Evolutionary conservation across 179 eudicot genomes (phyloP), one percentile per base, ranked within the genome.

Genomic region (Patellifolia procumbens): DNA sequence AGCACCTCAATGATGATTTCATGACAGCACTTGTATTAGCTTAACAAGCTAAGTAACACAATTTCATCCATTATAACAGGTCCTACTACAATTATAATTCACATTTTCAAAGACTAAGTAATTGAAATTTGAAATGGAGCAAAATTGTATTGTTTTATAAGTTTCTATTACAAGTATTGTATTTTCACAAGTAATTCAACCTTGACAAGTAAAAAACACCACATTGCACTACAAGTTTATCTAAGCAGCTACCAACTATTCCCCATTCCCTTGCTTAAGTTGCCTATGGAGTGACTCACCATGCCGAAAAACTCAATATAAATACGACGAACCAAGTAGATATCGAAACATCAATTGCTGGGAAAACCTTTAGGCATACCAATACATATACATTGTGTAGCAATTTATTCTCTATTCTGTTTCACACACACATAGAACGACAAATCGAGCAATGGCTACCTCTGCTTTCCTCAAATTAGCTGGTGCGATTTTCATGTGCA

Each of bases 401-500:
- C 34, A n/a, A n/a, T n/a, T n/a, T 58, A 28, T 11, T 28, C 20
- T 22, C 35, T 13, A 8, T 28, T 29, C 35, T 24, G 1, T 28
- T 37, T 4, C 20, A 9, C n/a, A n/a, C 64, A 7, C 17, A 1
- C 64, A 7, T n/a, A n/a, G n/a, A n/a, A n/a, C n/a, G n/a, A 16
- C 12, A 19, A 60, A 60, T 17, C 64, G 15, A 60, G 20, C 35
- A 12, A 55, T 53, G 77, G 71, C 74, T 17, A 26, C 28, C 59
- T 48, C 74, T 0, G 22, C 61, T 13, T 6, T 16, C 1, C 2
- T 52, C 15, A 78, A 74, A 29, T 52, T 70, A 22, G 68, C 61
- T 17, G 74, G 77, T 16, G 71, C 49, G 20, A 37, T 70, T 64
- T 19, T 78, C n/a, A 13, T 78, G 64, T 82, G 84, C 78, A 70